A percentile compares a stretch with the other conserved stretches of the same genome.
Conservation (phyloP, 441 rosid genomes). For the Populus tomentosa region DNA sequence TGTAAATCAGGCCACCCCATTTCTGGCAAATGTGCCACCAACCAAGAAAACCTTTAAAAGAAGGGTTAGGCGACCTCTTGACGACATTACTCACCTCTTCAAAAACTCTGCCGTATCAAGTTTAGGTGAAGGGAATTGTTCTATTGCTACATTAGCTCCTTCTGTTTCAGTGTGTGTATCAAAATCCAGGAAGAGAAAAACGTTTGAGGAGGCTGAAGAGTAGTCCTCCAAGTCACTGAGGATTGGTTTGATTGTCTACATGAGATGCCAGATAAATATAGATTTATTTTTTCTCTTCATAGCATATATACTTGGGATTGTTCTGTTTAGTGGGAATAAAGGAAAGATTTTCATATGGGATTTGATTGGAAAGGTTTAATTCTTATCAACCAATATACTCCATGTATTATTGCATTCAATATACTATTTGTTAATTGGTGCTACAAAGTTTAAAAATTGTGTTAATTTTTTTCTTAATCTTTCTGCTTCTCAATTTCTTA, state of each 20-base stretch:
- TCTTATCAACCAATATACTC: neutral
- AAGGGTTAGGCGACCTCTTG: conserved; percentile 23
- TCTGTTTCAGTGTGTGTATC: conserved; percentile 3
- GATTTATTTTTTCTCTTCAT: neutral
- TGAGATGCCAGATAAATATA: neutral
- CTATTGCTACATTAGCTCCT: neutral
- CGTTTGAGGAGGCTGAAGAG: neutral
- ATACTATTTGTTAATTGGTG: no score
- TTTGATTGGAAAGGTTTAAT: neutral
- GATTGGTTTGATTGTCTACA: conserved; percentile 15
- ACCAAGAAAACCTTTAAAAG: conserved; percentile 16
- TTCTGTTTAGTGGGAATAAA: neutral
- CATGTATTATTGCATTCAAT: neutral
- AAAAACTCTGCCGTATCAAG: neutral
- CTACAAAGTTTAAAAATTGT: no score
- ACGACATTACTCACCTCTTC: conserved; percentile 19
- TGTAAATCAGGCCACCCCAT: conserved; percentile 11
- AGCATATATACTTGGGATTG: neutral
- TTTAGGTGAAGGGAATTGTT: conserved; percentile 9
- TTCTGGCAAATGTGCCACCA: neutral
- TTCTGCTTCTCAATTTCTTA: no score
- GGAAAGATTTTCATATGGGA: neutral
- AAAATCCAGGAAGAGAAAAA: conserved; percentile 23
- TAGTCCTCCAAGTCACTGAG: conserved; percentile 13
- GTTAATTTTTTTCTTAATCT: no score